Evolutionary conservation across 768 basidiomycete genomes (phyloP).

Genomic region (Galerina marginata): DNA sequence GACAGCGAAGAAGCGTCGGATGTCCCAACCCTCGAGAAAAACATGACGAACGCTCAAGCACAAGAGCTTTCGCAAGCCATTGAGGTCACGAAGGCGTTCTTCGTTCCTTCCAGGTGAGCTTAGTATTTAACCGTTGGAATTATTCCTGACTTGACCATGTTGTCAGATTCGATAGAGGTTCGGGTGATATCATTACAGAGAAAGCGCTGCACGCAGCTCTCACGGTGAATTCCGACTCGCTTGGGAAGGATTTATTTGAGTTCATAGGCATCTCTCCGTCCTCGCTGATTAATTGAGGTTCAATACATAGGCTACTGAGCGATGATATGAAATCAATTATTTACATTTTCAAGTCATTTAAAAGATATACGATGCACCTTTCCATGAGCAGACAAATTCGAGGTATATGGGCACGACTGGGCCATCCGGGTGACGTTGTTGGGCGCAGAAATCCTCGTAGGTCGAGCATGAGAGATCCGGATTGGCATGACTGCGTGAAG

Average conservation of each 20-base stretch:
- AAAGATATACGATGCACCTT: no score
- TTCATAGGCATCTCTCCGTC: not conserved
- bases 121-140: no score
- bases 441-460: no score
- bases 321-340: no score
- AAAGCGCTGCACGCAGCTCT: constrained; percentile 3
- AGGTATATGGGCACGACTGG: no score
- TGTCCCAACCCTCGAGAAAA: constrained; percentile 8
- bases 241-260: constrained; percentile 2
- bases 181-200: constrained; percentile 2
- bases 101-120: constrained; percentile 5
- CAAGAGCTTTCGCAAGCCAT: constrained; percentile 5
- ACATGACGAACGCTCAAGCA: not conserved
- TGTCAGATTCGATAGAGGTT: constrained; percentile 6
- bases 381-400: no score
- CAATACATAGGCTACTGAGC: no score
- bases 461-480: no score
- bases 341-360: no score
- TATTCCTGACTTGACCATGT: not conserved
- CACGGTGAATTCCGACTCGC: not conserved
- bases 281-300: not conserved
- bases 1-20: constrained; percentile 12
- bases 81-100: constrained; percentile 5
- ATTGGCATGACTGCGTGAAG: no score
- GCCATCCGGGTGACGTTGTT: no score